Evolutionary conservation across 1,284 basidiomycete genomes (phyloP).

Genomic region (Bondarzewia mesenterica): DNA sequence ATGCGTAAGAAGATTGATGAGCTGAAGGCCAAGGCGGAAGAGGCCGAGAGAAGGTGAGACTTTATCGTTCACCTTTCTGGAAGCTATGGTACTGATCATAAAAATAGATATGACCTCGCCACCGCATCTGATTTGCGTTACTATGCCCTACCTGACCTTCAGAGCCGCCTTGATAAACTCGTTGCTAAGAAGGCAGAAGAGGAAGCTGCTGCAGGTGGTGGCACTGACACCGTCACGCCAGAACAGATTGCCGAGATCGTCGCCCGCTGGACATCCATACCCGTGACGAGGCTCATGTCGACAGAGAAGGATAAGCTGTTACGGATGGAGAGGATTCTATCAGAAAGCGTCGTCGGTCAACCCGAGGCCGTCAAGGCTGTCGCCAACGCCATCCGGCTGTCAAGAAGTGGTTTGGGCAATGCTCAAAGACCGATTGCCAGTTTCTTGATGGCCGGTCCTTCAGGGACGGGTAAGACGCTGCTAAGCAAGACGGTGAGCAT

Average conservation of each 20-base stretch:
- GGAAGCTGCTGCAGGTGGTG: conserved; percentile 43
- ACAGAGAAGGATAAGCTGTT: conserved; percentile 90
- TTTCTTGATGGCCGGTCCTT: conserved; percentile 91
- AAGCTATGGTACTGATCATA: background rate
- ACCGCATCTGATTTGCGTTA: conserved; percentile 89
- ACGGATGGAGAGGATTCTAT: conserved; percentile 63
- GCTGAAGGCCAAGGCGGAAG: conserved; percentile 87
- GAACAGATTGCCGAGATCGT: conserved; percentile 93
- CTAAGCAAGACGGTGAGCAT: conserved; percentile 79
- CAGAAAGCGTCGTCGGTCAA: conserved; percentile 79
- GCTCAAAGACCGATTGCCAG: conserved; percentile 84
- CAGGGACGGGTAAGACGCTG: conserved; percentile 84
- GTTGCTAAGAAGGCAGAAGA: conserved; percentile 72
- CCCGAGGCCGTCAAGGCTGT: conserved; percentile 84
- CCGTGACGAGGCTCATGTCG: conserved; percentile 81
- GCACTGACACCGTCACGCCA: conserved; percentile 75
- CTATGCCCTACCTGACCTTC: conserved; percentile 91
- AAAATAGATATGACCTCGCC: conserved; percentile 55
- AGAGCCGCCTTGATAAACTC: conserved; percentile 64
- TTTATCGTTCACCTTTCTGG: background rate
- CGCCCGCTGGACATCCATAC: conserved; percentile 85
- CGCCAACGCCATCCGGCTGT: conserved; percentile 86
- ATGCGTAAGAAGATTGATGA: conserved; percentile 87
- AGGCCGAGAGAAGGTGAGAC: conserved; percentile 72
- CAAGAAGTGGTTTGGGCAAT: conserved; percentile 82